These are phyloP conservation scores for Pseudevernia furfuracea DNA, from an alignment of 495 filamentous ascomycete genomes.

Conservation along the genomic window DNA sequence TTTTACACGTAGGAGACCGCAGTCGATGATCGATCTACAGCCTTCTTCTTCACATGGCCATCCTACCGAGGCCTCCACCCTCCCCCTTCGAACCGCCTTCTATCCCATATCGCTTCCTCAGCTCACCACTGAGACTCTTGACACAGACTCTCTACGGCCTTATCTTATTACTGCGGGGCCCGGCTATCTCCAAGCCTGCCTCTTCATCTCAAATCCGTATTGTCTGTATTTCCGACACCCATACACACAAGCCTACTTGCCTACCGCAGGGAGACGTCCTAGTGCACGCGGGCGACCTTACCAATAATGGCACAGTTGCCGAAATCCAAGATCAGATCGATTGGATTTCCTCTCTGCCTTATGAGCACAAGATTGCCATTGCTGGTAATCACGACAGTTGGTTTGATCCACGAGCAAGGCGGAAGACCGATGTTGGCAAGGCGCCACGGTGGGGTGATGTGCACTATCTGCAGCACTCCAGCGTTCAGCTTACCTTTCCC, in stretches of 20 bases:
- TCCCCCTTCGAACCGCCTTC: slow-evolving; percentile 45
- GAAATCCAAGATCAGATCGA: slow-evolving; percentile 71
- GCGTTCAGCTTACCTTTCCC: slow-evolving; percentile 43
- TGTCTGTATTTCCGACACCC: slow-evolving; percentile 88
- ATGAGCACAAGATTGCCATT: slow-evolving; percentile 73
- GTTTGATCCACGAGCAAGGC: slow-evolving; percentile 54
- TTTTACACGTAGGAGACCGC: background rate
- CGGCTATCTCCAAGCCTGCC: slow-evolving; percentile 46
- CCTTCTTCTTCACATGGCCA: slow-evolving; percentile 7
- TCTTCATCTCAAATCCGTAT: slow-evolving; percentile 55
- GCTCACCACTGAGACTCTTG: slow-evolving; percentile 44
- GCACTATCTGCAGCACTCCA: slow-evolving; percentile 57
- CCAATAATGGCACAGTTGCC: slow-evolving; percentile 58
- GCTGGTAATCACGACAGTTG: slow-evolving; percentile 86
- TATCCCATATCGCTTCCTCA: slow-evolving; percentile 39
- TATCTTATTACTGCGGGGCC: slow-evolving; percentile 55
- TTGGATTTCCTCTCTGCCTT: slow-evolving; percentile 67
- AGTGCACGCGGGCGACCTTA: slow-evolving; percentile 83
- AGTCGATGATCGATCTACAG: background rate
- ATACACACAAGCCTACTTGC: slow-evolving; percentile 53
- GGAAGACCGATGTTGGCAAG: slow-evolving; percentile 37
- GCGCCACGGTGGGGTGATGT: slow-evolving; percentile 50
- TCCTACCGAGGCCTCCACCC: slow-evolving; percentile 17
- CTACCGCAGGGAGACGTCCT: slow-evolving; percentile 76
- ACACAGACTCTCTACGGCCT: slow-evolving; percentile 51